Conservation (phyloP, 192 early-diverging fungal genomes). For the Coemansia sp. region DNA sequence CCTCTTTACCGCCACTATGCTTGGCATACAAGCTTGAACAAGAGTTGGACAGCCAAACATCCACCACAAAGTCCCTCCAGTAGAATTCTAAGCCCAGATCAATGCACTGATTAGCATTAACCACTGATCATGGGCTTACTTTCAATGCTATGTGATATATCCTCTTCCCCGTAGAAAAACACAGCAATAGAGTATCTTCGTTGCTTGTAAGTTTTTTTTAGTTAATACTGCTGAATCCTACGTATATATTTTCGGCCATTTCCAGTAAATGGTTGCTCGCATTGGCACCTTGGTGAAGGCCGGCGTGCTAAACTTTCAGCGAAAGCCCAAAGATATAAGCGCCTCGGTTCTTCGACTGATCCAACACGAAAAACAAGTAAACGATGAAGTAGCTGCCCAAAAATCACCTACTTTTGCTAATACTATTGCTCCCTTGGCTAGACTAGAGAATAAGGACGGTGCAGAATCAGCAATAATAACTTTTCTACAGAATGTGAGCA, state of each 20-base stretch:
- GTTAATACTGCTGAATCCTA: not conserved
- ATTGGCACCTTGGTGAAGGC: slow-evolving; percentile 14
- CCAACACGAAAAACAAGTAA: slow-evolving; percentile 17
- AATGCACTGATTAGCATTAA: not conserved
- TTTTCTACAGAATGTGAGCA: slow-evolving; percentile 46
- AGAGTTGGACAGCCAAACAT: no score
- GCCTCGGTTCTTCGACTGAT: slow-evolving; percentile 11
- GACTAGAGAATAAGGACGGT: slow-evolving; percentile 27
- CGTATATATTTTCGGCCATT: not conserved
- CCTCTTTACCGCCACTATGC: no score
- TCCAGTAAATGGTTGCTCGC: slow-evolving; percentile 9
- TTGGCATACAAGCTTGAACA: not conserved
- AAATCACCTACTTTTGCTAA: slow-evolving; percentile 37
- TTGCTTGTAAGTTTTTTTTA: not conserved
- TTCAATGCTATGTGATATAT: no score
- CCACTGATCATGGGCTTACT: no score
- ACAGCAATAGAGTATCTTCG: no score
- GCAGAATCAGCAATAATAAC: slow-evolving; percentile 20
- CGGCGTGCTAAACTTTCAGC: slow-evolving; percentile 25
- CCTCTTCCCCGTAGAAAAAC: no score
- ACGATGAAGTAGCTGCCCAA: slow-evolving; percentile 32
- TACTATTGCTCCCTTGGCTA: slow-evolving; percentile 30
- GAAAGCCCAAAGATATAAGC: slow-evolving; percentile 19
- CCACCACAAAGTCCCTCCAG: no score
- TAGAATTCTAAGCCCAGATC: no score